Evolutionary conservation across 1,139 yeast genomes (phyloP), one percentile per base, ranked within the genome.

Genomic region (Neolecta irregularis): DNA sequence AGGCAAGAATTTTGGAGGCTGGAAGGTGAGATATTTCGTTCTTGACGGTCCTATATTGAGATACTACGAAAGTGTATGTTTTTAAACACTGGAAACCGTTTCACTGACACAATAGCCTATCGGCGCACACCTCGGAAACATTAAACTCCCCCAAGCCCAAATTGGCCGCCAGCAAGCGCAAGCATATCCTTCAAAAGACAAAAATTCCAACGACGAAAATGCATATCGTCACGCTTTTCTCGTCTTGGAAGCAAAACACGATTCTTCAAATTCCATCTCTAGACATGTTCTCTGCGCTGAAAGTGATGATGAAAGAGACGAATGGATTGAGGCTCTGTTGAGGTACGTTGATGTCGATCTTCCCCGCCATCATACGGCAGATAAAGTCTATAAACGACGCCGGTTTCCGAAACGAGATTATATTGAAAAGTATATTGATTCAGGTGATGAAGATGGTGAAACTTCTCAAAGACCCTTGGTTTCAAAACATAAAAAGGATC

Each of bases 251-350:
- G 64, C 69, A 5, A 68, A 65, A 42, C 72, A 69, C 46, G 53
- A 60, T 34, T 63, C 70, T 19, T 66, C 69, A 34, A 56, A 68
- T n/a, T 60, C 70, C 2, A 54, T 51, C 24, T 66, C 70, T 2
- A 73, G 72, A 41, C 83, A 78, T 52, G 68, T 74, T 35, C 65
- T 83, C 42, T 81, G 93, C 55, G 81, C 93, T 2, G 94, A 83
- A 52, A 70, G 77, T 1, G 80, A 77, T 36, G 64, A 61, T 23
- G 93, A 81, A 48, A 67, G 93, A 37, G 92, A 79, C 46, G 64
- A 64, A 4, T 79, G 94, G 94, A 69, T 76, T 19, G 62, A 69
- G 15, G 64, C 69, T 1, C 56, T 77, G 44, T 61, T 73, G 29
- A 74, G 68, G 41, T 61, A 61, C 35, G 53, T 36, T 9, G 34